Base-by-base conservation (phyloP, 1,139 yeast species). In the Geotrichum australiense region DNA sequence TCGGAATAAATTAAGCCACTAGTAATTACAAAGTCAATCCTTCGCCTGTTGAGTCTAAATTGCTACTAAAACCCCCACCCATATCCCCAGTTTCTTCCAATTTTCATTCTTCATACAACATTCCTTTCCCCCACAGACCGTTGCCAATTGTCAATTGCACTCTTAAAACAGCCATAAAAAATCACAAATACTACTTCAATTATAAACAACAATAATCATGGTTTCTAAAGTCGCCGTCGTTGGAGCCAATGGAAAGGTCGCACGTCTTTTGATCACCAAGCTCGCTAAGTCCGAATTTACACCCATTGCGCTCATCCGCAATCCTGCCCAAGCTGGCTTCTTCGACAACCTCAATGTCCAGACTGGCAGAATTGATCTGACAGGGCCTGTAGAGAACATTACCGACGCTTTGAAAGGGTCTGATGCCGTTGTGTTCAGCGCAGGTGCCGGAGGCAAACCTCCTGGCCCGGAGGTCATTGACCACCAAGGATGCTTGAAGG, bases 231-330 rank as follows among this genome's bases (percentile, higher is more conserved):
- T 71, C 3, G 70, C 70, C 20, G 65, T 78, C 10, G 65, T 78
- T 46, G 85, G 85, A 27, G 80, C 83, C 20, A 76, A 76, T 53
- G 84, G 85, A 30, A 70, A 70, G 47, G 68, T 78, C 14, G 84
- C 80, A 35, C 68, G 69, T 50, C 56, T 62, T 1, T 53, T 73
- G 23, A 50, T 70, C 18, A 47, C 60, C 10, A 49, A 57, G 30
- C 53, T 69, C 34, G 55, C 57, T 10, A 45, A 53, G 34, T 46
- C 54, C 2, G 62, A 56, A 32, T 61, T 57, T 48, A 57, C 57
- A 6, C 71, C 76, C 5, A 61, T 76, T 1, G 80, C 82, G 0
- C 61, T 76, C 39, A 69, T 77, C 28, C 64, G 85, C 47, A 67
- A 63, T 42, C 52, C 60, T 4, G 69, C 65, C 12, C 83, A 78